Evolutionary conservation across 2,329 filamentous ascomycete species (phyloP), one percentile per base, ranked within the genome.

Genomic region (Botryotinia convoluta): DNA sequence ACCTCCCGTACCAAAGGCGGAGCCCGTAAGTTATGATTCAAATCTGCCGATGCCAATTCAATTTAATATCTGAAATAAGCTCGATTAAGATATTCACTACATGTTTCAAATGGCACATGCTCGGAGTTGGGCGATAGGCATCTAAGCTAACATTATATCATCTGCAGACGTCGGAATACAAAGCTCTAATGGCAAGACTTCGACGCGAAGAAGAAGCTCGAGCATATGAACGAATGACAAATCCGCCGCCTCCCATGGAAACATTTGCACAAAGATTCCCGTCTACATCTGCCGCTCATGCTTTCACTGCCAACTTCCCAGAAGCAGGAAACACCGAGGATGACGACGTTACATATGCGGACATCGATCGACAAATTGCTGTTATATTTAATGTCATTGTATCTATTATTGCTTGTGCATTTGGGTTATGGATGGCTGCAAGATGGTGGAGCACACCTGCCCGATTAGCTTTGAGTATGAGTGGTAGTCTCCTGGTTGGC

Each of bases 351-450:
- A 91, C 90, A 3, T 91, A 90, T 76, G 87, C 88, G 51, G 93
- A 96, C 74, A 86, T 96, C 1, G 92, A 95, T 80, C 87, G 92
- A n/a, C 93, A 96, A 79, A 84, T 96, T 73, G 90, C 92, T 60
- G 85, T 98, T 12, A 94, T 98, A 69, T 87, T 97, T 79, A 99
- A 98, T 81, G 94, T 98, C 69, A 84, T 98, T 57, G 86, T 97
- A 71, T 97, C 93, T 69, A 92, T 98, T 71, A 84, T 95, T 4
- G 93, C 95, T 62, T 92, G 92, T 69, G 92, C 90, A 4, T 90
- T 87, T 3, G 93, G 92, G 12, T 87, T 96, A 48, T 96, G 93
- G 93, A 86, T 94, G n/a, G 87, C 88, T 26, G 91, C 91, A 1
- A 86, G 90, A 69, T 93, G 92, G 87, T 95, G 92, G 93, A 91